phyloP scores from a whole-genome alignment of 129 eudicot species.

The Solidago caesia region DNA sequence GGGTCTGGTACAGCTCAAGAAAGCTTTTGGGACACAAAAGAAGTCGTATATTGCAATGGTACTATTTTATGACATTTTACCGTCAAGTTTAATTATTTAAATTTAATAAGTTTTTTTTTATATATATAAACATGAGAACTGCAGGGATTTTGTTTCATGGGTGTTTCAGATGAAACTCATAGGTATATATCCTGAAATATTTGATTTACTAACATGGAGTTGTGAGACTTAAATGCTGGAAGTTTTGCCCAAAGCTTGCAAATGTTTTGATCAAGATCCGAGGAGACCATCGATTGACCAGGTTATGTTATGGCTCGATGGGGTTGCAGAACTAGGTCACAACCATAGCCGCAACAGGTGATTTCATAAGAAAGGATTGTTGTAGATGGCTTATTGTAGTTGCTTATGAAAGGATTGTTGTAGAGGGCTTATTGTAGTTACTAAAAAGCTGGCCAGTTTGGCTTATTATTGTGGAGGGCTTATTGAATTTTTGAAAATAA shows the following conservation, averaged over 20 bases:
- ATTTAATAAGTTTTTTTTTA: too few relatives aligned
- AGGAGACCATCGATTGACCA: constrained; percentile 77
- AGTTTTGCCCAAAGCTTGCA: constrained; percentile 76
- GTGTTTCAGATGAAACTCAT: constrained; percentile 78
- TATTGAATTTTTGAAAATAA: too few relatives aligned
- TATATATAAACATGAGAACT: constrained; percentile 29
- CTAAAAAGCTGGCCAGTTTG: too few relatives aligned
- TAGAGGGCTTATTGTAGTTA: too few relatives aligned
- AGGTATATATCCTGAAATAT: constrained; percentile 61
- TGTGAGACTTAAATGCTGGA: constrained; percentile 70
- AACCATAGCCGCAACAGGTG: constrained; percentile 18
- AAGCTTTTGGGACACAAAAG: constrained; percentile 31
- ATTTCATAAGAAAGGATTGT: background rate
- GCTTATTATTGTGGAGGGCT: too few relatives aligned
- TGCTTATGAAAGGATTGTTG: too few relatives aligned
- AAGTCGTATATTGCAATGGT: constrained; percentile 70
- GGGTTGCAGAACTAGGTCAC: constrained; percentile 35
- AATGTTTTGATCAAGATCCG: constrained; percentile 77
- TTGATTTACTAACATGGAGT: constrained; percentile 59
- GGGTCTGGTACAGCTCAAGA: constrained; percentile 55
- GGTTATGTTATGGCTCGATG: constrained; percentile 89
- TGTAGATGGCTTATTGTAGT: too few relatives aligned
- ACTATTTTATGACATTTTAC: constrained; percentile 18
- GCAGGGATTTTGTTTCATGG: constrained; percentile 90
- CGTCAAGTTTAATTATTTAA: background rate